A percentile compares a stretch with the other conserved stretches of the same genome.
Conservation (phyloP, 2,329 filamentous ascomycete species). For the Nigrograna mackinnonii region DNA sequence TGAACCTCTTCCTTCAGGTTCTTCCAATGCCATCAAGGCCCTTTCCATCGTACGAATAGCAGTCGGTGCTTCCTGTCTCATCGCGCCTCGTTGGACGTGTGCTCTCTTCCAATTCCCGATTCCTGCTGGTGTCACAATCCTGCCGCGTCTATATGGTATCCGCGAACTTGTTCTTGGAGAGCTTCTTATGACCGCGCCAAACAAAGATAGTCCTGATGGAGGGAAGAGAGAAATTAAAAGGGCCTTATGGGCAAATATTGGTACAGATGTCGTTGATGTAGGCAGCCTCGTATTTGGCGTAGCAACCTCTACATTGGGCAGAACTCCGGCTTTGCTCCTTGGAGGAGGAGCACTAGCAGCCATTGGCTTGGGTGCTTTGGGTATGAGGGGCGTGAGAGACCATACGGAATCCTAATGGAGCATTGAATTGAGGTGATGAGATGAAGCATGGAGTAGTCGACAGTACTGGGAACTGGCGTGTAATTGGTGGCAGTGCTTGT, state of each 20-base stretch:
- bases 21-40: conserved; percentile 19
- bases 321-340: conserved; percentile 15
- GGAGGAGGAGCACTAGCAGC: conserved; percentile 17
- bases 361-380: conserved; percentile 18
- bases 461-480: too few relatives aligned
- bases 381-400: conserved; percentile 15
- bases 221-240: conserved; percentile 24
- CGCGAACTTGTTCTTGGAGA: conserved; percentile 27
- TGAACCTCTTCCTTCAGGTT: conserved; percentile 13
- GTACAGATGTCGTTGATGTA: conserved; percentile 22
- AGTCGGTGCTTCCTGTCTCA: conserved; percentile 18
- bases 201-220: conserved; percentile 15
- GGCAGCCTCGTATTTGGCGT: conserved; percentile 19
- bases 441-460: too few relatives aligned
- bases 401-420: not conserved
- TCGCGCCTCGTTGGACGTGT: conserved; percentile 23
- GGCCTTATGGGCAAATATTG: conserved; percentile 24
- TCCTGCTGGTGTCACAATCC: conserved; percentile 10
- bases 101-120: conserved; percentile 19
- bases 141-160: conserved; percentile 25
- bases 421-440: too few relatives aligned
- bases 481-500: too few relatives aligned
- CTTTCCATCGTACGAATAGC: conserved; percentile 21
- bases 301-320: conserved; percentile 21
- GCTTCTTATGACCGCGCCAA: conserved; percentile 23